Base-by-base conservation (phyloP, 768 basidiomycete genomes). In the Macrocybe gigantea region DNA sequence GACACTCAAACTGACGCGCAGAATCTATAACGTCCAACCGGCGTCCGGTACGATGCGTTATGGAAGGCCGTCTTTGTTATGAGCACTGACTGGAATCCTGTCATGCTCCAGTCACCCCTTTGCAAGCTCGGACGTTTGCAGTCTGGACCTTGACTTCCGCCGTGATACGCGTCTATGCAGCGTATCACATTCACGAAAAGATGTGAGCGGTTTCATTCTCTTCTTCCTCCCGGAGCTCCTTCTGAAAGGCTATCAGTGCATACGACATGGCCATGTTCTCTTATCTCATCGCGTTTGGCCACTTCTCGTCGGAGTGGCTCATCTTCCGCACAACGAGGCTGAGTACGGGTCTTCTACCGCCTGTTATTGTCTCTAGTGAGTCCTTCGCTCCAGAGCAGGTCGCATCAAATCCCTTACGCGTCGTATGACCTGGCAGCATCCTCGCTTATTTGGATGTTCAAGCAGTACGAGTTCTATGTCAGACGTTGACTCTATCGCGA, bases 101-200 rank as follows among this genome's bases (percentile, higher is more conserved):
- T 42, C 33, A 45, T 45, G 36, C 14, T 46, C 15, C 66, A 95
- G 95, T 99, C 8, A 93, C 91, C 6, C 66, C 75, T 12, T 75
- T 98, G 13, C 90, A 94, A 54, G 87, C 90, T 34, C 79, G 95
- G 40, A 89, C 93, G 5, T 96, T 96, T 61, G 94, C 79, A 1
- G 75, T 81, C 1, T 99, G 95, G 95, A 97, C 94, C 0, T 64
- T 95, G 44, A 84, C 87, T 5, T 81, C 91, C 6, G 90, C 88
- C 15, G 69, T 87, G 40, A 82, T 98, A 42, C 83, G 95, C 33
- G 70, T 75, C 41, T 93, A 93, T 56, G 89, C 92, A 8, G 93
- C 95, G 5, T 97, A 93, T 67, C 74, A 97, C 61, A 88, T 97
- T 55, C 70, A 83, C 49, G 74, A 82, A 60, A 90, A 90, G 68